These are phyloP conservation scores for Tympanopsis confertula DNA, from an alignment of 2,329 filamentous ascomycete species.

Conservation along the genomic window DNA sequence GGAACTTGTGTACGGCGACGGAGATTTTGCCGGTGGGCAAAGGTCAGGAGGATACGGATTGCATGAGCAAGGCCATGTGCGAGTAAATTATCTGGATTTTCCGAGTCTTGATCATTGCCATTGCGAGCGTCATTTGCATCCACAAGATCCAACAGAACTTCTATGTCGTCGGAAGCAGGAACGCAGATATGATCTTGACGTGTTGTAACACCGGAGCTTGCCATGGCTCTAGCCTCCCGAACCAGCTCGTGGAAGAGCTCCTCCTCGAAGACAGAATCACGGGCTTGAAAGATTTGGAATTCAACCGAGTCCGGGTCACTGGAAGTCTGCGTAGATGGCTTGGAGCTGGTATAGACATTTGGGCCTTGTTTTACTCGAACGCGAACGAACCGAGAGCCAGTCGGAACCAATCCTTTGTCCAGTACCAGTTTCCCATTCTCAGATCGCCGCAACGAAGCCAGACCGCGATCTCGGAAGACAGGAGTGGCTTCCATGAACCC, in stretches of 20 bases:
- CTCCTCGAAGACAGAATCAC: neutral
- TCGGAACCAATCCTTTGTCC: neutral
- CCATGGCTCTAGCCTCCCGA: neutral
- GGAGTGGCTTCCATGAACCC: neutral
- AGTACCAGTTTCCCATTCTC: neutral
- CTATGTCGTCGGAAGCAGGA: neutral
- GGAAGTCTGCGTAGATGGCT: neutral
- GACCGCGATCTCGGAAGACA: neutral
- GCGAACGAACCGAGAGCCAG: neutral
- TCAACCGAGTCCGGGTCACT: neutral
- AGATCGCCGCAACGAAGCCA: neutral
- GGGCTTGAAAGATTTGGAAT: neutral
- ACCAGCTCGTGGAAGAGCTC: neutral
- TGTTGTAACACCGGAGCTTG: neutral
- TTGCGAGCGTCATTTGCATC: too few relatives aligned
- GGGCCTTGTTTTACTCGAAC: neutral
- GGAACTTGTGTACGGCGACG: neutral
- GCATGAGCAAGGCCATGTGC: neutral
- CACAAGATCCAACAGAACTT: neutral
- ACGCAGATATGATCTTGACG: neutral
- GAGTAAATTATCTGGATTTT: neutral
- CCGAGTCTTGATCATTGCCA: too few relatives aligned
- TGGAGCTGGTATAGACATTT: neutral
- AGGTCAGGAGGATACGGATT: neutral
- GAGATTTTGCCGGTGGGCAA: neutral